Conservation (phyloP, 108 stramenopile genomes). For the Cyclostephanos tholiformis region DNA sequence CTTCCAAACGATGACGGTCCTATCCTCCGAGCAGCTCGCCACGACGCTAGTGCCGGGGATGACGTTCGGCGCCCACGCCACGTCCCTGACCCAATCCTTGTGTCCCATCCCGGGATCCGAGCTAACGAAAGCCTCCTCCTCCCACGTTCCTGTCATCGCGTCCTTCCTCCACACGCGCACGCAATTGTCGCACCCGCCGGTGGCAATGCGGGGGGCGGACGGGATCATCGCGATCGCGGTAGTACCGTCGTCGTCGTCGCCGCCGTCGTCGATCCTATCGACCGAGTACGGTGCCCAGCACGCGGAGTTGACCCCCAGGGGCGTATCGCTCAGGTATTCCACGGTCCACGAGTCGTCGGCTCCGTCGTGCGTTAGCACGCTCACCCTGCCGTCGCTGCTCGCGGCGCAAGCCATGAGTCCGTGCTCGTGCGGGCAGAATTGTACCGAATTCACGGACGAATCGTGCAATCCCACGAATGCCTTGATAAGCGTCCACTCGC, state of each 20-base stretch:
- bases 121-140: constrained; percentile 54
- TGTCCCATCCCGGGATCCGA: constrained; percentile 52
- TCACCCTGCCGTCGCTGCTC: constrained; percentile 84
- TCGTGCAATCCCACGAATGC: constrained; percentile 65
- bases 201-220: constrained; percentile 78
- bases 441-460: constrained; percentile 80
- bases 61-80: constrained; percentile 94
- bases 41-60: constrained; percentile 89
- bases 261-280: too few species aligned
- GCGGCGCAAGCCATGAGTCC: constrained; percentile 78
- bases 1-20: constrained; percentile 94
- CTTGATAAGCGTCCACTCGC: constrained; percentile 84
- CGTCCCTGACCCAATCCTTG: constrained; percentile 97
- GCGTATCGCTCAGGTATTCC: constrained; percentile 74
- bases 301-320: constrained; percentile 89
- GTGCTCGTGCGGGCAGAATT: constrained; percentile 89
- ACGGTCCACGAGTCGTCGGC: constrained; percentile 71
- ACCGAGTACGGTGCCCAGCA: constrained; percentile 87
- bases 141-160: constrained; percentile 54
- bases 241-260: constrained; percentile 18
- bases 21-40: constrained; percentile 95
- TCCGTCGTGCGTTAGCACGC: constrained; percentile 71
- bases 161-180: constrained; percentile 90
- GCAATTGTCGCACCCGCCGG: constrained; percentile 94
- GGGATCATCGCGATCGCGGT: constrained; percentile 20